Evolutionary conservation across 768 basidiomycete species (phyloP), one percentile per base, ranked within the genome.

Genomic region (Dioszegia aurantiaca): DNA sequence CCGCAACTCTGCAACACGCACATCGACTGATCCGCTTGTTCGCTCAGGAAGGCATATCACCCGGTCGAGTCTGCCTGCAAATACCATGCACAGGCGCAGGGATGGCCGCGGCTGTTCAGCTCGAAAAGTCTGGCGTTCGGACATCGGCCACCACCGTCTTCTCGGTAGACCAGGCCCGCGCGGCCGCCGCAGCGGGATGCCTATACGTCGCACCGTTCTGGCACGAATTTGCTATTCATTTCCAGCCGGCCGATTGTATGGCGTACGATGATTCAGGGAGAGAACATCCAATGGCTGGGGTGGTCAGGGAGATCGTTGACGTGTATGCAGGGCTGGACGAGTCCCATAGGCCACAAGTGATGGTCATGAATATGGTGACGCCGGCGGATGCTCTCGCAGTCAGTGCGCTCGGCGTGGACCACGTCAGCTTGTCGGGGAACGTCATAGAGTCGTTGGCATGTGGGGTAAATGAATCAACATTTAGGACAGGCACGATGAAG

Each of bases 131-230:
- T 21, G 81, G 81, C 4, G 82, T 84, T 33, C 72, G 80, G 33
- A 84, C 83, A 0, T 79, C 83, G 4, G 83, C 77, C 19, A 84
- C 83, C 0, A 80, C 79, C 63, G 63, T 84, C 19, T 84, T 84
- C 70, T 80, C 78, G 26, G 68, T 83, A 42, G 73, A 78, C 14
- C 83, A 84, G 61, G 83, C 82, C 0, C 65, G 81, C 11, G 82
- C 83, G 5, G 82, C 82, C 0, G 77, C 77, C 24, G 80, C 82
- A 64, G 83, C 83, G 2, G 78, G 79, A 6, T 84, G 83, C 61
- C 70, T 79, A 23, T 83, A 81, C 66, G 77, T 83, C 43, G 76
- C 81, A 5, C 83, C 83, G 1, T 84, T 83, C 67, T 82, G 82
- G 69, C 83, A 84, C 67, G 64, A 55, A n/a, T 8, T 55, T 9